Percentiles rank a stretch among this genome's conserved stretches.
Evolutionary conservation across 352 stramenopile species (phyloP).

Genomic region (Pythium phragmitis): DNA sequence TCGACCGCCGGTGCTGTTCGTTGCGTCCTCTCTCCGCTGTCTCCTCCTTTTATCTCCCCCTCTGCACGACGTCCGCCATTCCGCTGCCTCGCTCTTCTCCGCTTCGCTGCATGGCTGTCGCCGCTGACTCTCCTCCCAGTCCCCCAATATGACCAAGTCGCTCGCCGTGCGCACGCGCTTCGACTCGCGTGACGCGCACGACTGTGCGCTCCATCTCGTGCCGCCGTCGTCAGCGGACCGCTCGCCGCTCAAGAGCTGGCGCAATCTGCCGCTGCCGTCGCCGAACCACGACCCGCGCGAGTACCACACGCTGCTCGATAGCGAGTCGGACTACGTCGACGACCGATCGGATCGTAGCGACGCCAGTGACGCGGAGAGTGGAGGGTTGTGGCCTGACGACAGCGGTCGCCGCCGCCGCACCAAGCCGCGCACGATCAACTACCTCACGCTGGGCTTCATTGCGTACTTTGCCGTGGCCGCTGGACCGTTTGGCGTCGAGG

Average conservation of each 20-base stretch:
- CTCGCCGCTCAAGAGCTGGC: conserved; percentile 74
- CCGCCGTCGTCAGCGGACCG: conserved; percentile 72
- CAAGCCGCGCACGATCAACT: conserved; percentile 65
- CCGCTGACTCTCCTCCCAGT: neutral
- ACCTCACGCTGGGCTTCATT: conserved; percentile 82
- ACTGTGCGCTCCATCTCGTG: conserved; percentile 52
- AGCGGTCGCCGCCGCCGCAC: conserved; percentile 35
- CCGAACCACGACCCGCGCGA: conserved; percentile 22
- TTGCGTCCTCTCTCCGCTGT: neutral
- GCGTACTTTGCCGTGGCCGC: conserved; percentile 82
- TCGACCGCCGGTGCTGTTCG: neutral
- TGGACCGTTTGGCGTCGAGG: conserved; percentile 77
- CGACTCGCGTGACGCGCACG: conserved; percentile 50
- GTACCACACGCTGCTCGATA: conserved; percentile 50
- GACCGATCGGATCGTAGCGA: neutral
- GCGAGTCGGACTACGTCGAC: conserved; percentile 38
- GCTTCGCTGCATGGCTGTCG: conserved; percentile 1
- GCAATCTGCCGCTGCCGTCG: conserved; percentile 55
- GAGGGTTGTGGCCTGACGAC: conserved; percentile 28
- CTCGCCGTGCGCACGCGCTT: conserved; percentile 61
- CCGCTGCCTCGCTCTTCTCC: neutral
- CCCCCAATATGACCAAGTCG: conserved; percentile 1
- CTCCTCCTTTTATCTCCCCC: neutral
- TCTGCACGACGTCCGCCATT: conserved; percentile 1
- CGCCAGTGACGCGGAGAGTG: neutral